Evolutionary conservation across 2,329 filamentous ascomycete species (phyloP), one percentile per base, ranked within the genome.

Genomic region (Colletotrichum magnum): DNA sequence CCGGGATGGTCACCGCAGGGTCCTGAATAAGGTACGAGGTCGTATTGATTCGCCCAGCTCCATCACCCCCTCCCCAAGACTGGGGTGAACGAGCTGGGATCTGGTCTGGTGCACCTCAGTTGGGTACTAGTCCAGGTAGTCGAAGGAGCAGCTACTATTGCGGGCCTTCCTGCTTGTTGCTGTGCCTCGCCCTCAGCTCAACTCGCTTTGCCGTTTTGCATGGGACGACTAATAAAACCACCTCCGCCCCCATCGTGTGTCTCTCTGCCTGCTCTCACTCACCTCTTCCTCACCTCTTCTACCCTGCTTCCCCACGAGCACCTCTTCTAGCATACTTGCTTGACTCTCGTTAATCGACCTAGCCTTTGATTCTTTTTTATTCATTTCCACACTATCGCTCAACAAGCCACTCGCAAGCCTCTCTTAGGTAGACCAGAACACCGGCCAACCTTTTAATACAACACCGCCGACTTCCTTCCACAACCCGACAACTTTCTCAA

Each of bases 1-100:
- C 21, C 21, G 18, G 47, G 47, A 60, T 63, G 50, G 59, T 48
- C 64, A 43, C 54, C 52, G 62, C 67, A 69, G 63, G 62, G 62
- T 61, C 62, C 67, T 69, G 67, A 61, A 61, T 61, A 69, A 69
- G 67, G 67, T 67, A 67, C 67, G 56, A 69, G 43, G 62, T 69
- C 67, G 67, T 69, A 67, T 69, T 69, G 62, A 69, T 69, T 61
- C 51, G 67, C 67, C 62, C 36, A 61, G 62, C 62, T 39, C 50
- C 62, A 65, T 65, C 62, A 41, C 43, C 39, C 43, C 66, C 62
- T n/a, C 18, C 36, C 58, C 58, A 60, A n/a, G 45, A 36, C 32
- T 36, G 32, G 32, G 32, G 32, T 36, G 32, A 36, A 36, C 32
- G 7, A 36, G 32, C 32, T 36, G 32, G 32, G 32, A 36, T 36